These are phyloP conservation scores for Quercus glauca DNA, from an alignment of 306 rosid genomes.

Conservation along the genomic window DNA sequence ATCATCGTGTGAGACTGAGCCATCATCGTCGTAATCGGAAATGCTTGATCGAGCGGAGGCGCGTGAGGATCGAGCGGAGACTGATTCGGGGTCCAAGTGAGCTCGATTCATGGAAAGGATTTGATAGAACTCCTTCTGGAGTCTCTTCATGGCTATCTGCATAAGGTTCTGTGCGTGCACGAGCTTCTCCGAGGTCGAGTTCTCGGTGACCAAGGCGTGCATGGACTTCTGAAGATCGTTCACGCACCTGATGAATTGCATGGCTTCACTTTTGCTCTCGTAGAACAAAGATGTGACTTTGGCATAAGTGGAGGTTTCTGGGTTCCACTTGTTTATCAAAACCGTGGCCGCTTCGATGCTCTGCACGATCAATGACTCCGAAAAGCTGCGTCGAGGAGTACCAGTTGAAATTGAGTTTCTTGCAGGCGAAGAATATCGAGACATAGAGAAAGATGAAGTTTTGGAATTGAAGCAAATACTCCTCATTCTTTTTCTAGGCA, in stretches of 20 bases:
- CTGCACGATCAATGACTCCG: conserved; percentile 30
- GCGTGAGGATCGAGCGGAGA: conserved; percentile 50
- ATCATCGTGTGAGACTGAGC: conserved; percentile 20
- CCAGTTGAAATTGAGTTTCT: conserved; percentile 24
- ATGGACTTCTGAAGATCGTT: conserved; percentile 63
- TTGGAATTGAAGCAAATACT: conserved; percentile 40
- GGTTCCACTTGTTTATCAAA: conserved; percentile 60
- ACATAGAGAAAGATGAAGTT: conserved; percentile 31
- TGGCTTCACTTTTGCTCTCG: conserved; percentile 53
- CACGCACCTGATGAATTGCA: conserved; percentile 43
- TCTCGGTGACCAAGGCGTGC: conserved; percentile 42
- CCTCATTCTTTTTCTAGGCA: conserved; percentile 61
- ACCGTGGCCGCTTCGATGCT: conserved; percentile 40
- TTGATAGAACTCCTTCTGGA: conserved; percentile 72
- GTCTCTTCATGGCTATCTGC: conserved; percentile 70
- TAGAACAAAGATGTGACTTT: conserved; percentile 67
- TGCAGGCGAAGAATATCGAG: conserved; percentile 21
- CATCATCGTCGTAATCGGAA: conserved; percentile 50
- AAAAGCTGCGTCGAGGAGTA: conserved; percentile 19
- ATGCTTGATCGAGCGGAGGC: conserved; percentile 44
- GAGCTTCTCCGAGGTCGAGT: conserved; percentile 44
- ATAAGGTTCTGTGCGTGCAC: conserved; percentile 47
- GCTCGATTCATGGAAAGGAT: conserved; percentile 63
- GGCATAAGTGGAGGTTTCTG: conserved; percentile 52
- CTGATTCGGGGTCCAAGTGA: conserved; percentile 47